phyloP scores from a whole-genome alignment of 331 rosid genomes.

The Cydonia oblonga region DNA sequence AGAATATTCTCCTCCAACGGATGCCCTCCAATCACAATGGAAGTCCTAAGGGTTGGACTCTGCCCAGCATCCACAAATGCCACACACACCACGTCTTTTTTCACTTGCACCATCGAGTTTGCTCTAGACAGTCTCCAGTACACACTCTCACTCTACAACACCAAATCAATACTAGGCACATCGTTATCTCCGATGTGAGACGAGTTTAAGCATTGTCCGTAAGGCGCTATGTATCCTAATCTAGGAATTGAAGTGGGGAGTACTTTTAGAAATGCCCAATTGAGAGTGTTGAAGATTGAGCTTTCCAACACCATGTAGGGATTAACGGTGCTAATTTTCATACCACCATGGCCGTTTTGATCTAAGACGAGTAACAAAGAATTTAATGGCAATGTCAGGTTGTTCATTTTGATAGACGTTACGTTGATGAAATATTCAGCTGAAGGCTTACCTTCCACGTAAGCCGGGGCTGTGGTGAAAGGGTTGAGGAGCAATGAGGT shows the following conservation, averaged over 20 bases:
- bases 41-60: constrained; percentile 1
- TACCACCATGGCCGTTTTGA: constrained; percentile 5
- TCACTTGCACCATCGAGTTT: constrained; percentile 42
- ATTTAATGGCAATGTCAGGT: constrained; percentile 20
- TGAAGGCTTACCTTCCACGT: neutral
- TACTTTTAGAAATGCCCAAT: constrained; percentile 13
- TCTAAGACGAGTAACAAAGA: constrained; percentile 4
- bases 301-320: constrained; percentile 36
- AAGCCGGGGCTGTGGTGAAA: neutral
- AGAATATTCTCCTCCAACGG: constrained; percentile 27
- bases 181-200: neutral
- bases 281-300: constrained; percentile 23
- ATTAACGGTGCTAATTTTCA: constrained; percentile 31
- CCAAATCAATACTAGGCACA: constrained; percentile 32
- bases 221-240: constrained; percentile 23
- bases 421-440: constrained; percentile 24
- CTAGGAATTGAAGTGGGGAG: constrained; percentile 12
- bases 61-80: constrained; percentile 32
- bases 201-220: constrained; percentile 24
- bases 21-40: constrained; percentile 40
- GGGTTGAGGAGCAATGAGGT: constrained; percentile 27
- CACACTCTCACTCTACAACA: constrained; percentile 34
- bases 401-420: constrained; percentile 31
- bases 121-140: constrained; percentile 32
- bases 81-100: constrained; percentile 28